phyloP scores from a whole-genome alignment of 2,329 filamentous ascomycete species.

The Coniochaeta pulveracea region DNA sequence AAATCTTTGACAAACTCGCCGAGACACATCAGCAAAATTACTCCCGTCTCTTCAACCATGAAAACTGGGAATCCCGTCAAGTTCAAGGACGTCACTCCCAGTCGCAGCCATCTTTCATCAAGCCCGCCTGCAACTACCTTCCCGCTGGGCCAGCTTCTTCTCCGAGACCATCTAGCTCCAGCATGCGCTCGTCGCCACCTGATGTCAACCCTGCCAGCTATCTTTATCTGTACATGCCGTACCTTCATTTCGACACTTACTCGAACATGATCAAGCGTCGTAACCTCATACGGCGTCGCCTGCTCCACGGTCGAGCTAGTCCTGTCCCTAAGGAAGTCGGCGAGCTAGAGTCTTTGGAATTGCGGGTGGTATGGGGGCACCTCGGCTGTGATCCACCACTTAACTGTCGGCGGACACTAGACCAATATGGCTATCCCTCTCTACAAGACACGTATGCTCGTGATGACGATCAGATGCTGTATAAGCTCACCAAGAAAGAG shows the following conservation, averaged over 20 bases:
- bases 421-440: constrained; percentile 53
- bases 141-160: constrained; percentile 17
- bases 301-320: constrained; percentile 39
- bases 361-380: constrained; percentile 52
- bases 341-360: constrained; percentile 42
- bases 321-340: constrained; percentile 44
- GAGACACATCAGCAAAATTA: constrained; percentile 27
- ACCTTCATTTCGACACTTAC: constrained; percentile 56
- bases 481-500: constrained; percentile 48
- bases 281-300: constrained; percentile 38
- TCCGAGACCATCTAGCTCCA: constrained; percentile 11
- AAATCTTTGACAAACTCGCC: constrained; percentile 28
- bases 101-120: constrained; percentile 25
- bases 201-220: constrained; percentile 16
- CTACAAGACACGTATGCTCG: constrained; percentile 47
- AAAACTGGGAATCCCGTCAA: constrained; percentile 28
- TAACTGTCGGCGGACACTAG: constrained; percentile 49
- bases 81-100: constrained; percentile 27
- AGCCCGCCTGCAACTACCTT: constrained; percentile 22
- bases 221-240: constrained; percentile 43
- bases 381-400: constrained; percentile 49
- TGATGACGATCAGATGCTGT: constrained; percentile 57
- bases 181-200: constrained; percentile 1
- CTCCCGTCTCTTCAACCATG: constrained; percentile 25
- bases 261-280: constrained; percentile 43